phyloP scores from a whole-genome alignment of 306 rosid genomes.

The Luffa aegyptiaca region DNA sequence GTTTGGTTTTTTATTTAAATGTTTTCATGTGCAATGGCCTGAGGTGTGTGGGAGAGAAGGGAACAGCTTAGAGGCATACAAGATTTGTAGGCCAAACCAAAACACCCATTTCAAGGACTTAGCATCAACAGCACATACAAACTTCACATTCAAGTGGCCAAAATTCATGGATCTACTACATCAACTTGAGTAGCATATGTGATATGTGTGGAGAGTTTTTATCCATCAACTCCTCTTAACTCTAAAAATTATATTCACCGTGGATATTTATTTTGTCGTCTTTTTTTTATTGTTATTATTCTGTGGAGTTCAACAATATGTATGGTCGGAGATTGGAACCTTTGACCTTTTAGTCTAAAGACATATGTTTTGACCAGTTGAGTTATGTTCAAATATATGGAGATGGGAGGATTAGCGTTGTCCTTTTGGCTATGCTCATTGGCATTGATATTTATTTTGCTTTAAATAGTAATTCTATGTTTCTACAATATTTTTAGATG shows the following conservation, averaged over 20 bases:
- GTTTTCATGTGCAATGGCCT: conserved; percentile 12
- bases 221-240: background rate
- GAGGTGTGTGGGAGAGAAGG: conserved; percentile 6
- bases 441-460: background rate
- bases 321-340: no score
- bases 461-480: no score
- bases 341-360: no score
- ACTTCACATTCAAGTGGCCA: background rate
- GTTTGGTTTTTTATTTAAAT: background rate
- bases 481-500: no score
- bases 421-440: no score
- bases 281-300: no score
- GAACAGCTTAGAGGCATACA: background rate
- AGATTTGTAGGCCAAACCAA: conserved; percentile 14
- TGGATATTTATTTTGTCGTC: background rate
- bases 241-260: background rate
- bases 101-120: conserved; percentile 1
- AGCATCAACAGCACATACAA: background rate
- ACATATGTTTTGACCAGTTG: no score
- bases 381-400: no score
- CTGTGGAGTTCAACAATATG: no score
- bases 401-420: no score
- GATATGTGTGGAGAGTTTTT: background rate
- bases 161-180: background rate
- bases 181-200: background rate